These are phyloP conservation scores for Lithohypha guttulata DNA, from an alignment of 2,329 filamentous ascomycete genomes.

Conservation along the genomic window DNA sequence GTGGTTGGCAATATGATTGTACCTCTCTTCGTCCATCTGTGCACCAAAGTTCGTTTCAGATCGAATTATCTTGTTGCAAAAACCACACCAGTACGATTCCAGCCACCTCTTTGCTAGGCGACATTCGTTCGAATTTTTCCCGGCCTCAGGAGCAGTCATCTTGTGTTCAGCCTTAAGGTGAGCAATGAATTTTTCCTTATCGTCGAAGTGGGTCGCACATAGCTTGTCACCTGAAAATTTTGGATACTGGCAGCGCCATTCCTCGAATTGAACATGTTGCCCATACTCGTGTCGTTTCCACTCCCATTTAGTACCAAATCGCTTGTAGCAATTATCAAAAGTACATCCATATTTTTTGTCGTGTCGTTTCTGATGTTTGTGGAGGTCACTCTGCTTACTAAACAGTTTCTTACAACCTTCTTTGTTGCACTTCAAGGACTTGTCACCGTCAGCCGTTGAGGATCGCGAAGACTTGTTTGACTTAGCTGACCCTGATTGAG, in stretches of 20 bases:
- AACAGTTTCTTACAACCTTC: slow-evolving; percentile 14
- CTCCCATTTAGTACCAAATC: slow-evolving; percentile 86
- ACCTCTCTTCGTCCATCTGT: slow-evolving; percentile 50
- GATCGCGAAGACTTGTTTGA: no score
- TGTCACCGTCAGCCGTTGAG: no score
- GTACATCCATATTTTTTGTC: slow-evolving; percentile 74
- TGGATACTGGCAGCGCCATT: slow-evolving; percentile 58
- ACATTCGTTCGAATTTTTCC: slow-evolving; percentile 27
- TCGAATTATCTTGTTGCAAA: slow-evolving; percentile 53
- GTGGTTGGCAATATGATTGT: slow-evolving; percentile 62
- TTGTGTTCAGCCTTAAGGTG: slow-evolving; percentile 50
- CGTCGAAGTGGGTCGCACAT: slow-evolving; percentile 43
- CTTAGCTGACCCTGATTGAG: no score
- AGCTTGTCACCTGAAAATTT: slow-evolving; percentile 16
- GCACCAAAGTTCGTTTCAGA: slow-evolving; percentile 32
- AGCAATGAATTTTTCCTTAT: slow-evolving; percentile 46
- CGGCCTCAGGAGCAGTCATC: slow-evolving; percentile 19
- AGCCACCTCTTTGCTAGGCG: slow-evolving; percentile 40
- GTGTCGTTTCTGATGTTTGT: slow-evolving; percentile 78
- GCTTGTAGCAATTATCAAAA: slow-evolving; percentile 55
- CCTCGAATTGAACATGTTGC: slow-evolving; percentile 62
- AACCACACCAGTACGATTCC: slow-evolving; percentile 82
- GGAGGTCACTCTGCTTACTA: slow-evolving; percentile 29
- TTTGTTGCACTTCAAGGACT: background rate
- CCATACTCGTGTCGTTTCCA: slow-evolving; percentile 84